Evolutionary conservation across 1,284 basidiomycete species (phyloP).

Genomic region (Ustilago vetiveriae): DNA sequence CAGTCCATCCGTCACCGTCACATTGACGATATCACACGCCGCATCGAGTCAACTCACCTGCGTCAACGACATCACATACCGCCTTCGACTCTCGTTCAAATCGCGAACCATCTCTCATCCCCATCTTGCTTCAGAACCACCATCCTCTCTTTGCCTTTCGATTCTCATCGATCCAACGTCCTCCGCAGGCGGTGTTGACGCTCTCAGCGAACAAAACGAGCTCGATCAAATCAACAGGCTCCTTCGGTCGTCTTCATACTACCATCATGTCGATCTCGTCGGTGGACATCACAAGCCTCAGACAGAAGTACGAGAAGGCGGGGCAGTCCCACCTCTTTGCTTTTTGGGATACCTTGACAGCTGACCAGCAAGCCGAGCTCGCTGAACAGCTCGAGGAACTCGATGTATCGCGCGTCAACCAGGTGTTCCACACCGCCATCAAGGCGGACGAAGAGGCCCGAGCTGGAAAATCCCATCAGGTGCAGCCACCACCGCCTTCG

Average conservation of each 20-base stretch:
- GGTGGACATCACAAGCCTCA: constrained; percentile 36
- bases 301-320: constrained; percentile 72
- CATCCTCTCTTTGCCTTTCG: not conserved
- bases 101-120: not conserved
- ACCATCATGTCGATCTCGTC: constrained; percentile 31
- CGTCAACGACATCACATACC: not conserved
- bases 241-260: not conserved
- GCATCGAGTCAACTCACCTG: constrained; percentile 1
- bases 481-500: constrained; percentile 52
- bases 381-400: constrained; percentile 80
- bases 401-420: constrained; percentile 90
- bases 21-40: too few relatives aligned
- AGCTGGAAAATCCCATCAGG: constrained; percentile 67
- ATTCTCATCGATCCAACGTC: constrained; percentile 1
- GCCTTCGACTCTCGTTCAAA: not conserved
- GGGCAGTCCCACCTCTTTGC: constrained; percentile 88
- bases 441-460: constrained; percentile 74
- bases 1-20: too few relatives aligned
- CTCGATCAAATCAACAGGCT: not conserved
- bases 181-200: constrained; percentile 4
- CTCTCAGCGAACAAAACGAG: not conserved
- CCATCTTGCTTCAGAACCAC: constrained; percentile 4
- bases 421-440: constrained; percentile 82
- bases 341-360: constrained; percentile 81
- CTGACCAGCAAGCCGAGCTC: constrained; percentile 75